phyloP scores from a whole-genome alignment of 2,329 filamentous ascomycete species.

The Aspergillus uvarum region DNA sequence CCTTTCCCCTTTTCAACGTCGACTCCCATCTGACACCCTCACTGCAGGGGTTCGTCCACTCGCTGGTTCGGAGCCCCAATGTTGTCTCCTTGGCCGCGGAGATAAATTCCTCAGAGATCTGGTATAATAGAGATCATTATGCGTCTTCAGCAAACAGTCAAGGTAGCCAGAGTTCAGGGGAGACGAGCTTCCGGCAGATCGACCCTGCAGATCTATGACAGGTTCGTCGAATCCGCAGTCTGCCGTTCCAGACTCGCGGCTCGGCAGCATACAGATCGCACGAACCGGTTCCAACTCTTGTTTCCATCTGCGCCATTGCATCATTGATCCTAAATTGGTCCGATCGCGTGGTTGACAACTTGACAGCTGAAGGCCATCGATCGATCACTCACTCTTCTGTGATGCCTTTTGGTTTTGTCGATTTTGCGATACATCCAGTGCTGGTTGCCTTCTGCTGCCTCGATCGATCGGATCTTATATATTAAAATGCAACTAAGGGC shows the following conservation, averaged over 20 bases:
- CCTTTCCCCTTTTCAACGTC: not conserved
- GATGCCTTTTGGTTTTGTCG: not conserved
- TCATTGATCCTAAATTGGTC: not conserved
- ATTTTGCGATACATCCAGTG: not conserved
- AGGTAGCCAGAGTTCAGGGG: not conserved
- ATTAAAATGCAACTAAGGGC: not conserved
- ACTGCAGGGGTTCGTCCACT: not conserved
- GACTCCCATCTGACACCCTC: not conserved
- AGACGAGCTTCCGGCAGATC: not conserved
- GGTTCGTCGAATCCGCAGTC: not conserved
- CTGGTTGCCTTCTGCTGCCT: conserved; percentile 8
- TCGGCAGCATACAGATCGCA: not conserved
- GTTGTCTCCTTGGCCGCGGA: not conserved
- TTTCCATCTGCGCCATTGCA: conserved; percentile 7
- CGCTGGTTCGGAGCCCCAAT: not conserved
- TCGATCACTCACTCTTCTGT: conserved; percentile 8
- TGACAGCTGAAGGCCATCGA: conserved; percentile 4
- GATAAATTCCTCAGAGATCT: not conserved
- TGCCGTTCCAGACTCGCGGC: not conserved
- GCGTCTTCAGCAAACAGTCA: not conserved
- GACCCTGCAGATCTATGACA: not conserved
- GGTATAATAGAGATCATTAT: not conserved
- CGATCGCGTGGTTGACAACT: conserved; percentile 14
- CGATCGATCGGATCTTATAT: conserved; percentile 9
- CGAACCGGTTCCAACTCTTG: not conserved